phyloP scores from a whole-genome alignment of 2,329 filamentous ascomycete species.

The Lecanoromycetidae sp. region DNA sequence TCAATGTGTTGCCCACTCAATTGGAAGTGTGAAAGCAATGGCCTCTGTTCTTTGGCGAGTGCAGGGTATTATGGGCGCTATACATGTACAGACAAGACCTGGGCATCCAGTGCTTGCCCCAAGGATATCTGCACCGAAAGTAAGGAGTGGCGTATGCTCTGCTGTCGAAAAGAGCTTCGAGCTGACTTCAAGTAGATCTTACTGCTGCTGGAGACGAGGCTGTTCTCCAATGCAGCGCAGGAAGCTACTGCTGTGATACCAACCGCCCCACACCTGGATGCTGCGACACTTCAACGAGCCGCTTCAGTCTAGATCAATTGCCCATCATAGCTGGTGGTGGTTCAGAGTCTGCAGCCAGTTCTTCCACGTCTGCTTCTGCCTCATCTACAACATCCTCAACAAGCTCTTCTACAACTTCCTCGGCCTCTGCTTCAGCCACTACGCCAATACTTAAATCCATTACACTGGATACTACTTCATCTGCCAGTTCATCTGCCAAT shows the following conservation, averaged over 20 bases:
- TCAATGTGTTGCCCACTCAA: constrained; percentile 25
- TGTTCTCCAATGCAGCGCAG: constrained; percentile 22
- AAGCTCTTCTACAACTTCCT: neutral
- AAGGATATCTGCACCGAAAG: constrained; percentile 22
- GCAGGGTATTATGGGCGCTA: constrained; percentile 23
- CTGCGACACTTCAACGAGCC: constrained; percentile 1
- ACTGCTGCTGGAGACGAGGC: constrained; percentile 24
- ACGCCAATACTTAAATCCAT: neutral
- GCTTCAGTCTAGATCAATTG: constrained; percentile 1
- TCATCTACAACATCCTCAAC: neutral
- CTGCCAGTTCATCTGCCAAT: no score
- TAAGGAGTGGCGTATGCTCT: constrained; percentile 1
- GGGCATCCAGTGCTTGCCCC: constrained; percentile 22
- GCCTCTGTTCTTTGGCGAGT: constrained; percentile 23
- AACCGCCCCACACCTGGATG: constrained; percentile 9
- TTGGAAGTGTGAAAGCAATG: constrained; percentile 26
- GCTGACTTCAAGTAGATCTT: constrained; percentile 13
- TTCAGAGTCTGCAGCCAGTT: neutral
- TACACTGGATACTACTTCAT: neutral
- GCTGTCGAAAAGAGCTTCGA: neutral
- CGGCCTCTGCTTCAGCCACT: neutral
- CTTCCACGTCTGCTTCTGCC: neutral
- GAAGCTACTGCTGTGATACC: constrained; percentile 25
- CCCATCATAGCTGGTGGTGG: neutral
- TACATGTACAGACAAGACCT: constrained; percentile 26